phyloP scores from a whole-genome alignment of 495 filamentous ascomycete genomes.

The Xylaria scruposa region DNA sequence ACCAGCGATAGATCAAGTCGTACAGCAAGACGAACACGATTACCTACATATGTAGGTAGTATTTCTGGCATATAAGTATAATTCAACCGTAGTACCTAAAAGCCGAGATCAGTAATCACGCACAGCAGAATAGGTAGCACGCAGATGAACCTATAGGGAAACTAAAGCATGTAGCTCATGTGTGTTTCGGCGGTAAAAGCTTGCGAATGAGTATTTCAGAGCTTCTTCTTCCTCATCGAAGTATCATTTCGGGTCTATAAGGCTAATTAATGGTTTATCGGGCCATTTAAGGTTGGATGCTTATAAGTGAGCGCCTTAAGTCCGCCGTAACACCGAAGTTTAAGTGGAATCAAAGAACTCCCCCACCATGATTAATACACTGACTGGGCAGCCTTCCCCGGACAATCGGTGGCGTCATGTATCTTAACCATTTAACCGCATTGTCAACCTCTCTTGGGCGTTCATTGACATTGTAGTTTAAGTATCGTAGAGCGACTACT shows the following conservation, averaged over 20 bases:
- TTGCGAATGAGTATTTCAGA: no score
- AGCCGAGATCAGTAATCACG: no score
- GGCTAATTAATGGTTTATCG: not conserved
- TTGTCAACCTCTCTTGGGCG: not conserved
- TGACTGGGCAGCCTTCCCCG: constrained; percentile 10
- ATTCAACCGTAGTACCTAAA: not conserved
- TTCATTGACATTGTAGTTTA: not conserved
- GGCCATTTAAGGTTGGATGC: not conserved
- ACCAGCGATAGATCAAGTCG: not conserved
- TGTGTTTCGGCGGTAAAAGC: not conserved
- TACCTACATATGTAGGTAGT: no score
- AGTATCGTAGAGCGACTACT: not conserved
- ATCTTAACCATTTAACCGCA: constrained; percentile 16
- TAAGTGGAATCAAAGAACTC: no score
- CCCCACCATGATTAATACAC: constrained; percentile 4
- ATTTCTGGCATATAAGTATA: not conserved
- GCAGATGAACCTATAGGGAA: not conserved
- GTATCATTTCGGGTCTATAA: not conserved
- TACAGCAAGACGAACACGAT: no score
- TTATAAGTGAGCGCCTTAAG: constrained; percentile 31
- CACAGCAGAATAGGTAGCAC: no score
- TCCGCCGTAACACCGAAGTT: constrained; percentile 39
- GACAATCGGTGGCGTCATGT: constrained; percentile 35
- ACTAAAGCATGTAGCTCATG: not conserved
- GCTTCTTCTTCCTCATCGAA: no score